phyloP scores from a whole-genome alignment of 805 yeast genomes.

The Sugiyamaella americana region DNA sequence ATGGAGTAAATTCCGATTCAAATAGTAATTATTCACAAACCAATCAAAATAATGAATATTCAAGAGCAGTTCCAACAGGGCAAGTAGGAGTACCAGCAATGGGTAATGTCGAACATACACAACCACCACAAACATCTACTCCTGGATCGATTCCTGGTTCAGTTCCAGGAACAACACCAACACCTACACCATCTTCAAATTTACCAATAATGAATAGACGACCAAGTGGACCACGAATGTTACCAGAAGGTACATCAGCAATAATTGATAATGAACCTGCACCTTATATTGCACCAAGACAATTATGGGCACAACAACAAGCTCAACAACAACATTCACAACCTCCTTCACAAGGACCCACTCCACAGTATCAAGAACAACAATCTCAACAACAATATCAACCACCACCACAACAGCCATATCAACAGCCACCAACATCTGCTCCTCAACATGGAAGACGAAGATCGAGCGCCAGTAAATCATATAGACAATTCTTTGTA shows the following conservation, averaged over 20 bases:
- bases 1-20: neutral
- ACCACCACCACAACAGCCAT: neutral
- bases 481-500: conserved; percentile 3
- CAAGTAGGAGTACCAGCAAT: neutral
- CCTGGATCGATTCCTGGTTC: neutral
- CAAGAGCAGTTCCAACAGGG: neutral
- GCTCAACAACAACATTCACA: neutral
- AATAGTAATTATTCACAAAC: neutral
- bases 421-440: neutral
- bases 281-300: conserved; percentile 6
- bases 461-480: neutral
- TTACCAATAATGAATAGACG: neutral
- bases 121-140: no score
- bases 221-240: conserved; percentile 10
- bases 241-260: neutral
- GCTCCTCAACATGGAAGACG: neutral
- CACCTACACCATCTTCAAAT: neutral
- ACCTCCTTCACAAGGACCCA: neutral
- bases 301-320: conserved; percentile 6
- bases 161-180: neutral
- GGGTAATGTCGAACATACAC: neutral
- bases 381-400: neutral
- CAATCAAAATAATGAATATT: neutral
- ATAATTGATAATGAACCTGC: neutral
- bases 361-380: neutral